A percentile compares a stretch with the other conserved stretches of the same genome.
Evolutionary conservation across 768 basidiomycete species (phyloP).

Genomic region (Termitomyces sp.): DNA sequence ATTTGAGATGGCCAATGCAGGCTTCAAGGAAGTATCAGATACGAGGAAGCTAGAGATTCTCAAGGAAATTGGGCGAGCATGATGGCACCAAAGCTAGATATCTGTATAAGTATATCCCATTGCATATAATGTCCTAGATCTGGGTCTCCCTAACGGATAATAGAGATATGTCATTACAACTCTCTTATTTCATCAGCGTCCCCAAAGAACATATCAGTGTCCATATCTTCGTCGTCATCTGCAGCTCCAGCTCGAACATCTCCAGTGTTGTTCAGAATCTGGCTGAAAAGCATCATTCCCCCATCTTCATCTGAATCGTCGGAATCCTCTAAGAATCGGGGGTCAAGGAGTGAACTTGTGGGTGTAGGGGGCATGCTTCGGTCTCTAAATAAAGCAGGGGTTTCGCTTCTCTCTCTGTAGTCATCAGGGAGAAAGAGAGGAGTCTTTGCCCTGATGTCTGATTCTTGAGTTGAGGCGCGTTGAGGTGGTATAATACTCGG

Average conservation of each 20-base stretch:
- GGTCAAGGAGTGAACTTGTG: constrained; percentile 25
- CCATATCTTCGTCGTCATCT: constrained; percentile 75
- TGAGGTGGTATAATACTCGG: constrained; percentile 31
- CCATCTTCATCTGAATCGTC: constrained; percentile 36
- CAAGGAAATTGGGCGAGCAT: constrained; percentile 75
- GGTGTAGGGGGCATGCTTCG: constrained; percentile 6
- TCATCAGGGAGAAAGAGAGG: constrained; percentile 77
- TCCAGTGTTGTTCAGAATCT: constrained; percentile 57
- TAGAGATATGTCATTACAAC: constrained; percentile 31
- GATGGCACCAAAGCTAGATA: constrained; percentile 11
- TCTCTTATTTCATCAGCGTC: constrained; percentile 79
- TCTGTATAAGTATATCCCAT: neutral
- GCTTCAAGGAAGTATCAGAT: constrained; percentile 66
- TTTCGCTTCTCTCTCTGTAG: constrained; percentile 32
- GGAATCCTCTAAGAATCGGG: constrained; percentile 26
- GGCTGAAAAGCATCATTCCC: constrained; percentile 75
- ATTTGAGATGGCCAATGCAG: constrained; percentile 79
- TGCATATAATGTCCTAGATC: constrained; percentile 2
- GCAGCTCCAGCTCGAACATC: constrained; percentile 54
- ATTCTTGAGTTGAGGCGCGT: constrained; percentile 19
- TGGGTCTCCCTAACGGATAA: constrained; percentile 1
- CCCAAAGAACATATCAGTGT: constrained; percentile 70
- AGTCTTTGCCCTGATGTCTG: constrained; percentile 38
- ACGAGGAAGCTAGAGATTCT: constrained; percentile 68
- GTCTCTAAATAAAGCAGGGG: constrained; percentile 30